phyloP scores from a whole-genome alignment of 495 filamentous ascomycete species.

The Aspergillus bertholletiae region DNA sequence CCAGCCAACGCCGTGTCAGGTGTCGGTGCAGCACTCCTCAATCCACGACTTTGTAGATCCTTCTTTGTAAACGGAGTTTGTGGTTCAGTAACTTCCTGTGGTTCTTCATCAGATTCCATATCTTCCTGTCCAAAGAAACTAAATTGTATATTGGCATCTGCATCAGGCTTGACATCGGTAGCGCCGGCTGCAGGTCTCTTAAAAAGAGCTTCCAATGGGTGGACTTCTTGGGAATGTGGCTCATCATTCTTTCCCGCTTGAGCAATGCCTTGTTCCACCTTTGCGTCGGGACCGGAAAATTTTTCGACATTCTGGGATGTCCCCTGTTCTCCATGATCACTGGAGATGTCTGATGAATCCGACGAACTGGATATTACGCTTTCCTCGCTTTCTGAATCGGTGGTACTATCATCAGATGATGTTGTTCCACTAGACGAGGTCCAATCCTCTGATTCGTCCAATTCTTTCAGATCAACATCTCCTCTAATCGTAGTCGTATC shows the following conservation, averaged over 20 bases:
- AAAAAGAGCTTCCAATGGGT: constrained; percentile 87
- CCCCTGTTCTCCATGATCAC: constrained; percentile 13
- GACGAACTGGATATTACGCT: constrained; percentile 21
- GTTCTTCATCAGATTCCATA: constrained; percentile 44
- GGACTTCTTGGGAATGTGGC: constrained; percentile 51
- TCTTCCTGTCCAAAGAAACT: constrained; percentile 58
- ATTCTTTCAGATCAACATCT: constrained; percentile 4
- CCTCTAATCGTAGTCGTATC: neutral
- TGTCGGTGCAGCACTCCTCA: constrained; percentile 86
- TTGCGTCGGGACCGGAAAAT: constrained; percentile 8
- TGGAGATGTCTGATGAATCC: constrained; percentile 20
- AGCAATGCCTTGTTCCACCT: constrained; percentile 7
- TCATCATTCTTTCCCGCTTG: constrained; percentile 10
- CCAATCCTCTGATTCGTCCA: constrained; percentile 38
- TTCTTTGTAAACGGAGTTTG: constrained; percentile 77
- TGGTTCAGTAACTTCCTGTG: constrained; percentile 46
- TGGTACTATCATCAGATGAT: constrained; percentile 27
- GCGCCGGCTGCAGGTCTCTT: constrained; percentile 57
- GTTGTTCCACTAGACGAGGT: constrained; percentile 43
- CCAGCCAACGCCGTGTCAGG: constrained; percentile 83
- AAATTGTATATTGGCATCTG: constrained; percentile 51
- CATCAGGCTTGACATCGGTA: constrained; percentile 30
- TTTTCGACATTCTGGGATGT: constrained; percentile 10
- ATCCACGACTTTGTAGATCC: constrained; percentile 68
- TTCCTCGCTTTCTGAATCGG: constrained; percentile 25